phyloP scores from a whole-genome alignment of 345 rosid species.

The Eucalyptus decipiens region DNA sequence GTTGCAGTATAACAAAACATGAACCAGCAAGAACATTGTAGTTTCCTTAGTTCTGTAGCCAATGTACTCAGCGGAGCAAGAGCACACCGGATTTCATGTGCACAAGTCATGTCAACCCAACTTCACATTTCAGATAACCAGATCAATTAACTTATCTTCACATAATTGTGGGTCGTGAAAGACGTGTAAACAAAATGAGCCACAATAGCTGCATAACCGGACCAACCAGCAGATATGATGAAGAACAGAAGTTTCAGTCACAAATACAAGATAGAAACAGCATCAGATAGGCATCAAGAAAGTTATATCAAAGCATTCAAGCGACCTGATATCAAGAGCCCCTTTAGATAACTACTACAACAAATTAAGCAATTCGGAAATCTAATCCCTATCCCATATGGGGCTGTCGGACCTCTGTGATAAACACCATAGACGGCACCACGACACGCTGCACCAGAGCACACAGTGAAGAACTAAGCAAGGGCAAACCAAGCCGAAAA shows the following conservation, averaged over 20 bases:
- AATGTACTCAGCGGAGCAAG: not conserved
- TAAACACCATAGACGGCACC: not conserved
- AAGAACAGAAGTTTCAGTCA: not conserved
- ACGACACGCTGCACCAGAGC: not conserved
- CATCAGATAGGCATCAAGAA: not conserved
- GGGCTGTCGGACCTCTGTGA: not conserved
- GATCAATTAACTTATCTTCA: not conserved
- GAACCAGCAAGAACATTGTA: not conserved
- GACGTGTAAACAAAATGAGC: not conserved
- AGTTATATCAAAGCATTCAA: not conserved
- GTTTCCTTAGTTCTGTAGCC: not conserved
- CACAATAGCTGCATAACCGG: fast-evolving
- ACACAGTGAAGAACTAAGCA: not conserved
- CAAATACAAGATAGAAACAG: not conserved
- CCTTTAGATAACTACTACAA: not conserved
- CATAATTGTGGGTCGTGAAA: not conserved
- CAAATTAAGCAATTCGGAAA: not conserved
- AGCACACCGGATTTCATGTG: not conserved
- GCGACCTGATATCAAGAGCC: not conserved
- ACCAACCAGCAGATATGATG: not conserved
- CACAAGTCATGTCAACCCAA: not conserved
- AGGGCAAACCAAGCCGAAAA: not conserved
- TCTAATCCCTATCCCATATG: not conserved
- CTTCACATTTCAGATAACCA: not conserved
- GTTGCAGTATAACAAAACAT: not conserved